These are phyloP conservation scores for Nitzschia sp. DNA, from an alignment of 108 stramenopile species.

Conservation along the genomic window DNA sequence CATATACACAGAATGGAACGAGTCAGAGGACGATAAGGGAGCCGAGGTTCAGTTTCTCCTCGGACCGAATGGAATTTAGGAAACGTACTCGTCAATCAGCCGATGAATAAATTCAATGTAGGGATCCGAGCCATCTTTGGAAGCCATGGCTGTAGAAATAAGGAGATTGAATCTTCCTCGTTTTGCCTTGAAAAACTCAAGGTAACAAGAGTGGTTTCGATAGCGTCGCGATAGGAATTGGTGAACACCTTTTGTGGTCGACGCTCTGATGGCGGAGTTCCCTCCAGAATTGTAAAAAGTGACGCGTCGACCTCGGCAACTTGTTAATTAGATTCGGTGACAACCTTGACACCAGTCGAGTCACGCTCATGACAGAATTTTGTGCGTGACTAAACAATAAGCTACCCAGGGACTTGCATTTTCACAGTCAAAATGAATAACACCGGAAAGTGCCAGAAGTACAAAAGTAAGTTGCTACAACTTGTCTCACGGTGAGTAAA, in stretches of 20 bases:
- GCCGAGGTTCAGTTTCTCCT: no score
- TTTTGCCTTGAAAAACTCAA: background rate
- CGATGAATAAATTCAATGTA: conserved; percentile 37
- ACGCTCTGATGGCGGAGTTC: background rate
- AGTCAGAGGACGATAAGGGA: no score
- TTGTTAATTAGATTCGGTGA: background rate
- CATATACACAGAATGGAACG: no score
- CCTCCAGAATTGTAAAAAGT: background rate
- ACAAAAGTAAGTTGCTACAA: no score
- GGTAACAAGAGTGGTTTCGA: no score
- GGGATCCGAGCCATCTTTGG: conserved; percentile 19
- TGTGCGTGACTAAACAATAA: background rate
- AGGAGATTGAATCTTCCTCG: background rate
- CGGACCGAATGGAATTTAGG: background rate
- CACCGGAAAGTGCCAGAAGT: no score
- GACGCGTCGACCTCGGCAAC: background rate
- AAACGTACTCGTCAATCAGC: conserved; percentile 40
- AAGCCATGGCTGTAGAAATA: background rate
- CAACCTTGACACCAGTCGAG: background rate
- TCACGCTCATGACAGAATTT: background rate
- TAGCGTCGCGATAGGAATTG: no score
- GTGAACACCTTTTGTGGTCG: no score
- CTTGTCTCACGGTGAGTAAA: no score
- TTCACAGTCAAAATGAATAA: no score
- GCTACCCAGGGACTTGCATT: no score